A percentile compares a stretch with the other conserved stretches of the same genome.
These are phyloP conservation scores for Diplodia intermedia DNA, from an alignment of 2,329 filamentous ascomycete species.

Conservation along the genomic window DNA sequence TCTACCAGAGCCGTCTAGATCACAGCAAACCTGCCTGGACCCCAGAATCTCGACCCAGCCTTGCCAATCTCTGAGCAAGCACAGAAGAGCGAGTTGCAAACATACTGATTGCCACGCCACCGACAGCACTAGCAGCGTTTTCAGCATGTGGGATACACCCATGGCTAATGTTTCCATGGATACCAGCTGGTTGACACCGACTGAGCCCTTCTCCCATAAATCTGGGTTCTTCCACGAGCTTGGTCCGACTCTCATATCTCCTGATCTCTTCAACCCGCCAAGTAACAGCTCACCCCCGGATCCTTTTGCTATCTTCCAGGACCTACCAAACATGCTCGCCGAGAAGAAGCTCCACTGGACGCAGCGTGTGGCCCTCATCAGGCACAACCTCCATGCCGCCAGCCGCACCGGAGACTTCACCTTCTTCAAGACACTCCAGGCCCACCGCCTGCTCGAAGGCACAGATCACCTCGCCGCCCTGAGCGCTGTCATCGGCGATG, in stretches of 20 bases:
- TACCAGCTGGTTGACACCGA: not conserved
- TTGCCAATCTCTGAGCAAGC: not conserved
- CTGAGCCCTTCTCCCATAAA: slow-evolving; percentile 6
- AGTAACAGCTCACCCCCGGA: not conserved
- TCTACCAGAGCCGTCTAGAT: slow-evolving; percentile 22
- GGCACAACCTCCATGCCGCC: slow-evolving; percentile 55
- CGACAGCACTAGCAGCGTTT: slow-evolving; percentile 1
- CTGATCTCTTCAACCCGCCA: slow-evolving; percentile 2
- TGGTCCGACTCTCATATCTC: slow-evolving; percentile 5
- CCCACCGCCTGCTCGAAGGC: slow-evolving; percentile 52
- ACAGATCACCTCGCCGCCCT: slow-evolving; percentile 55
- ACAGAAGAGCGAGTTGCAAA: slow-evolving; percentile 3
- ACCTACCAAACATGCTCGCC: slow-evolving; percentile 20
- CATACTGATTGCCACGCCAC: slow-evolving; percentile 9
- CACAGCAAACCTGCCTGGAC: slow-evolving; percentile 6
- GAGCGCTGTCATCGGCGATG: slow-evolving; percentile 50
- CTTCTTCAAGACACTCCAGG: slow-evolving; percentile 57
- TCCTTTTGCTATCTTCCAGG: slow-evolving; percentile 3
- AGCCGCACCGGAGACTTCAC: slow-evolving; percentile 54
- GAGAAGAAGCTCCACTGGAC: slow-evolving; percentile 53
- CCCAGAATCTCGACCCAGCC: not conserved
- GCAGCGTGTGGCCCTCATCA: slow-evolving; percentile 54
- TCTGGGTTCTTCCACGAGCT: slow-evolving; percentile 22
- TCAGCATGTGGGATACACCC: slow-evolving; percentile 22
- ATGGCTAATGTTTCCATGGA: slow-evolving; percentile 18